Percentiles rank a stretch among this genome's conserved stretches.
Evolutionary conservation across 371 early-diverging fungal species (phyloP).

Genomic region (Mucor indicus): DNA sequence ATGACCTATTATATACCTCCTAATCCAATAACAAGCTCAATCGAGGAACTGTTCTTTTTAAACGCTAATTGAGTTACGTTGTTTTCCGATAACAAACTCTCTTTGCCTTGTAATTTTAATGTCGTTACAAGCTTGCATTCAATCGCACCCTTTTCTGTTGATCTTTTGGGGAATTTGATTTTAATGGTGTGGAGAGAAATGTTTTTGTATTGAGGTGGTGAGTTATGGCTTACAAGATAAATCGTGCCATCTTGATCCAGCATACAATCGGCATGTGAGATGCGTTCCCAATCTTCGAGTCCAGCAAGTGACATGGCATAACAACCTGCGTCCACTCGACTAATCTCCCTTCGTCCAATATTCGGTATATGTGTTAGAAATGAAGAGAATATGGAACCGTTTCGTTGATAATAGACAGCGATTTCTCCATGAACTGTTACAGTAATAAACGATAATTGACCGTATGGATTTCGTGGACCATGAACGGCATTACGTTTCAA

Average conservation of each 20-base stretch:
- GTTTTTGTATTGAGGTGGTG: conserved; percentile 25
- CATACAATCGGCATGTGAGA: conserved; percentile 41
- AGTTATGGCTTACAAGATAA: conserved; percentile 35
- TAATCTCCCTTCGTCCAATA: conserved; percentile 21
- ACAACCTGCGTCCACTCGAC: conserved; percentile 31
- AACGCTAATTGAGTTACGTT: conserved; percentile 12
- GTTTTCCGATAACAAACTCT: background rate
- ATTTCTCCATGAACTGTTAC: conserved; percentile 43
- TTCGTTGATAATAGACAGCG: conserved; percentile 44
- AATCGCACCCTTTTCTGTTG: conserved; percentile 5
- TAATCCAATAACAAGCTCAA: conserved; percentile 13
- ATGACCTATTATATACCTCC: conserved; percentile 9
- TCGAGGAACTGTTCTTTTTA: background rate
- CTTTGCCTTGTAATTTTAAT: conserved; percentile 1
- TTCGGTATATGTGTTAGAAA: conserved; percentile 36
- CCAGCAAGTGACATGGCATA: conserved; percentile 36
- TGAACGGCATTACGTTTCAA: conserved; percentile 13
- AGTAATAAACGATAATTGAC: conserved; percentile 36
- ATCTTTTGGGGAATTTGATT: conserved; percentile 29
- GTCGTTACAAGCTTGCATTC: conserved; percentile 6
- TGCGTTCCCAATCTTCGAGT: conserved; percentile 35
- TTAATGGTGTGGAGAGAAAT: conserved; percentile 27
- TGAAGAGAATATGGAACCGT: conserved; percentile 31
- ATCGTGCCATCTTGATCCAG: conserved; percentile 26
- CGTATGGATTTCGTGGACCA: conserved; percentile 46